These are phyloP conservation scores for Fonsecaea pedrosoi DNA, from an alignment of 2,329 filamentous ascomycete species.

Conservation along the genomic window DNA sequence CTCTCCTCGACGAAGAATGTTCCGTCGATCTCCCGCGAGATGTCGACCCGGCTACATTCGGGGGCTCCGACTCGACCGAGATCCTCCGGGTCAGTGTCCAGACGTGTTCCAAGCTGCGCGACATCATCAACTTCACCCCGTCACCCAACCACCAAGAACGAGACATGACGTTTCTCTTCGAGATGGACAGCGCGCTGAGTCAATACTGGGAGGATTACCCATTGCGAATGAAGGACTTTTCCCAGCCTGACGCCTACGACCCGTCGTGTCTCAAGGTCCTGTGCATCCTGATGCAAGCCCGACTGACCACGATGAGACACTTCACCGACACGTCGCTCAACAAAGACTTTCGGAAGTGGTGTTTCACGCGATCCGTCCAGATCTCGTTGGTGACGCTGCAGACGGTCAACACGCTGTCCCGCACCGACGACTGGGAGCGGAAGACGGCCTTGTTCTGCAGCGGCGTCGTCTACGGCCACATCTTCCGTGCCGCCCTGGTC, in stretches of 20 bases:
- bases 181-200: background rate
- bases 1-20: background rate
- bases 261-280: background rate
- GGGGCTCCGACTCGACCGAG: background rate
- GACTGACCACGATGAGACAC: background rate
- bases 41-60: background rate
- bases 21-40: background rate
- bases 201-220: background rate
- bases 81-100: background rate
- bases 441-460: background rate
- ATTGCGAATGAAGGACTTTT: background rate
- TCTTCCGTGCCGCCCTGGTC: background rate
- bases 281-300: constrained; percentile 45
- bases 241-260: background rate
- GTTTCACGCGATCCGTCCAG: background rate
- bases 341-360: background rate
- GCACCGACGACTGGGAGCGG: background rate
- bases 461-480: constrained; percentile 1
- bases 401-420: background rate
- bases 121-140: background rate
- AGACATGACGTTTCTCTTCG: background rate
- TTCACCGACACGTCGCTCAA: constrained; percentile 4
- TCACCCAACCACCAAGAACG: background rate
- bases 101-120: background rate
- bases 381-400: background rate